Evolutionary conservation across 202 grass and related monocot species (phyloP), one percentile per base, ranked within the genome.

Genomic region (Schoenoplectus triqueter): DNA sequence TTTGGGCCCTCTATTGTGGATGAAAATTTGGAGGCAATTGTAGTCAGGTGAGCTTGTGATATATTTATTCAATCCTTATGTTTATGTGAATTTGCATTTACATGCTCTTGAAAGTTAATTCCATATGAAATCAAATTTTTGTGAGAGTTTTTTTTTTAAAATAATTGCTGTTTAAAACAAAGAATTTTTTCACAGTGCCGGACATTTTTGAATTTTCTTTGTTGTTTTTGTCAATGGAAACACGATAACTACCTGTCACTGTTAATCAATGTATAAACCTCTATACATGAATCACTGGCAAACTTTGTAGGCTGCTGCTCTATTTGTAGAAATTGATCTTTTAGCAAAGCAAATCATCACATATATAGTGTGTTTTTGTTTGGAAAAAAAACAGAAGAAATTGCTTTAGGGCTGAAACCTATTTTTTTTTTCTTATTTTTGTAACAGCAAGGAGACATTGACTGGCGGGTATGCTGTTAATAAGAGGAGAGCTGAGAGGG

Each of bases 1-100:
- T 94, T 87, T 80, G 96, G 93, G 49, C 96, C 93, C 15, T 95
- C 96, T 49, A 90, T 99, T 51, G 85, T 92, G 41, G 93, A 92
- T 56, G 69, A 61, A 83, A 56, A 72, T 65, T 80, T 95, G 20
- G 96, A 95, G 74, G 93, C 96, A 39, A 94, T 95, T 80, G 74
- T 99, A 86, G 96, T 95, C 88, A 99, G 96, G 93, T 99, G 69
- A 6, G 73, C 22, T 56, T 77, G 47, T 20, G 69, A 74, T 66
- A 17, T 56, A 66, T 44, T 31, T 72, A 39, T 74, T 59, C 44
- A 81, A 15, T 76, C 13, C 47, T 73, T 87, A 69, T 73, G 66
- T 3, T 84, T 11, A 52, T 31, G 48, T 11, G 71, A 50, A 50
- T 77, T 19, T 77, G 10, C 31, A n/a, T 40, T 19, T 77, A 54